These are phyloP conservation scores for Chlorociboria aeruginascens DNA, from an alignment of 495 filamentous ascomycete species.

Conservation along the genomic window DNA sequence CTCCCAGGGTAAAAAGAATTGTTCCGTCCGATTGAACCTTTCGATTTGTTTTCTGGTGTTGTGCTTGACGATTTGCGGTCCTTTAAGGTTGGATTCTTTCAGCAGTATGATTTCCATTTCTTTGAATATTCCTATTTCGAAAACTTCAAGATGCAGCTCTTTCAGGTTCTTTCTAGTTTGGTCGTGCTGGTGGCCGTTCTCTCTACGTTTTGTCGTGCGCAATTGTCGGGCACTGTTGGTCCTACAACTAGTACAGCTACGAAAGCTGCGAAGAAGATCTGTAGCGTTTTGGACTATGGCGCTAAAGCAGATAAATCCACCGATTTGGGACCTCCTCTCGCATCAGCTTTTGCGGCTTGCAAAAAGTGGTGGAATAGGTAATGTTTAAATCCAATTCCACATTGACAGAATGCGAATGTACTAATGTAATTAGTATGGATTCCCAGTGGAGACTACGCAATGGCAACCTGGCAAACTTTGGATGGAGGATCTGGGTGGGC, in stretches of 20 bases:
- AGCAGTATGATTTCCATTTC: no score
- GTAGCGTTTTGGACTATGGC: conserved; percentile 34
- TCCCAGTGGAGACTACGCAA: conserved; percentile 22
- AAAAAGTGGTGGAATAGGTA: conserved; percentile 17
- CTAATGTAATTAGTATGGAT: conserved; percentile 1
- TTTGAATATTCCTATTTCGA: no score
- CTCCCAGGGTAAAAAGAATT: no score
- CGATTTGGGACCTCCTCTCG: conserved; percentile 30
- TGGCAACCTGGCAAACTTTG: conserved; percentile 22
- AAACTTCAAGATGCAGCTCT: conserved; percentile 7
- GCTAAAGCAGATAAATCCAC: conserved; percentile 30
- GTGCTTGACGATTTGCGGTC: no score
- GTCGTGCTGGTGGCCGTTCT: neutral
- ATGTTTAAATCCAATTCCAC: neutral
- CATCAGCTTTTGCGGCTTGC: conserved; percentile 24
- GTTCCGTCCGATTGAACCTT: no score
- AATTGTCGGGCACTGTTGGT: conserved; percentile 16
- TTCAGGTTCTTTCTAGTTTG: neutral
- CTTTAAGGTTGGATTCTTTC: no score
- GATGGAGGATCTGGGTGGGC: conserved; percentile 27
- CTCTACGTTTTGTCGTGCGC: neutral
- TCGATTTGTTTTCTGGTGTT: no score
- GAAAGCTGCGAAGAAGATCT: conserved; percentile 22
- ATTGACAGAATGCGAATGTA: no score
- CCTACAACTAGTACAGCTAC: conserved; percentile 22